Percentiles rank a stretch among this genome's conserved stretches.
Evolutionary conservation across 495 filamentous ascomycete species (phyloP).

Genomic region (Hypoxylon fuscum): DNA sequence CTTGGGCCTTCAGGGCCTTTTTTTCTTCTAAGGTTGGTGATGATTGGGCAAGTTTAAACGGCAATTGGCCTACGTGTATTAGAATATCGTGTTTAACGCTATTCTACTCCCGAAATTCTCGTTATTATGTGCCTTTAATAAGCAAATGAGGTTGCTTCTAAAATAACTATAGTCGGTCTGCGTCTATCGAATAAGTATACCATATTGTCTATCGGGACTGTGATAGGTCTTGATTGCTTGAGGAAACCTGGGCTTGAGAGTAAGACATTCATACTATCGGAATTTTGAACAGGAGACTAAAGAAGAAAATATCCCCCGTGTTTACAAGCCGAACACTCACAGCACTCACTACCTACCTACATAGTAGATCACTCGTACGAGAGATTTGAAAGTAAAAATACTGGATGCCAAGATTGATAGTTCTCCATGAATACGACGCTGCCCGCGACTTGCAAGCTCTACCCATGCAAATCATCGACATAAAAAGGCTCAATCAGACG

Average conservation of each 20-base stretch:
- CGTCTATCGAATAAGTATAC: too few relatives aligned
- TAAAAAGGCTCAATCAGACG: background rate
- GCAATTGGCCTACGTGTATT: slow-evolving; percentile 23
- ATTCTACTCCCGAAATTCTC: too few relatives aligned
- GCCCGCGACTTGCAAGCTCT: slow-evolving; percentile 6
- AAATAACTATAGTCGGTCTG: too few relatives aligned
- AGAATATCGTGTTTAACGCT: too few relatives aligned
- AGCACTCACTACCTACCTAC: too few relatives aligned
- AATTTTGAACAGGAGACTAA: too few relatives aligned
- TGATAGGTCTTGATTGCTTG: too few relatives aligned
- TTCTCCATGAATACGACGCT: slow-evolving; percentile 22
- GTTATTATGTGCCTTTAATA: too few relatives aligned
- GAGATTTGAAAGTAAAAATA: background rate
- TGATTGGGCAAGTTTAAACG: slow-evolving; percentile 14
- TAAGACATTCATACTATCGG: too few relatives aligned
- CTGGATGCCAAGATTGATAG: slow-evolving; percentile 13
- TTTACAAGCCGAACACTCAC: slow-evolving; percentile 9
- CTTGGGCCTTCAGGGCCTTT: slow-evolving; percentile 20
- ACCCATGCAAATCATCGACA: slow-evolving; percentile 1
- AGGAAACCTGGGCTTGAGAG: too few relatives aligned
- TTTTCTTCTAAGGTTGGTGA: slow-evolving; percentile 1
- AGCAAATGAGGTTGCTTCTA: too few relatives aligned
- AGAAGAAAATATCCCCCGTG: background rate
- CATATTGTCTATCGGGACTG: too few relatives aligned
- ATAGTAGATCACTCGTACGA: background rate